Conservation (phyloP, 2,329 filamentous ascomycete species). For the Fusarium sp. region DNA sequence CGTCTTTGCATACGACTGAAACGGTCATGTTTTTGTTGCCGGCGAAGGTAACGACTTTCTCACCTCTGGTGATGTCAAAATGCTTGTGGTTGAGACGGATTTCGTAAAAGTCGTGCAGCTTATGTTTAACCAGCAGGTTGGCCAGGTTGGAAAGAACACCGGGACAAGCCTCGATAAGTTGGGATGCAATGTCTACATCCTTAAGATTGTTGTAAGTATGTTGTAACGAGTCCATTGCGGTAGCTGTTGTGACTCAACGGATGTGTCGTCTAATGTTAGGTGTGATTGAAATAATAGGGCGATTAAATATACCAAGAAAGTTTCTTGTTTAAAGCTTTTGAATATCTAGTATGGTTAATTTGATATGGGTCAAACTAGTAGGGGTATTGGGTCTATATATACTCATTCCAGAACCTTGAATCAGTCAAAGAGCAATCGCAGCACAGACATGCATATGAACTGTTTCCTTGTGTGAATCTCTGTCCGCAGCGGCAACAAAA, state of each 20-base stretch:
- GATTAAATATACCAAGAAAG: neutral
- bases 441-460: too few species aligned
- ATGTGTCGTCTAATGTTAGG: neutral
- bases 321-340: neutral
- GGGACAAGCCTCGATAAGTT: neutral
- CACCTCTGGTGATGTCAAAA: neutral
- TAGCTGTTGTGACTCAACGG: neutral
- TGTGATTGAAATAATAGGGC: neutral
- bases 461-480: neutral
- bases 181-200: neutral
- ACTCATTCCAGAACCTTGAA: neutral
- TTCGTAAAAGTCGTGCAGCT: neutral
- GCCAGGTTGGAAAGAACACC: neutral
- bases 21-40: neutral
- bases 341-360: neutral
- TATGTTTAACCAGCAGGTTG: neutral
- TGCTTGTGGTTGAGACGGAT: neutral
- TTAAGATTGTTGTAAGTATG: neutral
- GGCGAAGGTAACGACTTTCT: neutral
- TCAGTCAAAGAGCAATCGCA: neutral
- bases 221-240: neutral
- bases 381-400: neutral
- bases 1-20: neutral
- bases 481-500: too few species aligned
- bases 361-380: neutral